Evolutionary conservation across 2,329 filamentous ascomycete species (phyloP), one percentile per base, ranked within the genome.

Genomic region (Penicillium sp.): DNA sequence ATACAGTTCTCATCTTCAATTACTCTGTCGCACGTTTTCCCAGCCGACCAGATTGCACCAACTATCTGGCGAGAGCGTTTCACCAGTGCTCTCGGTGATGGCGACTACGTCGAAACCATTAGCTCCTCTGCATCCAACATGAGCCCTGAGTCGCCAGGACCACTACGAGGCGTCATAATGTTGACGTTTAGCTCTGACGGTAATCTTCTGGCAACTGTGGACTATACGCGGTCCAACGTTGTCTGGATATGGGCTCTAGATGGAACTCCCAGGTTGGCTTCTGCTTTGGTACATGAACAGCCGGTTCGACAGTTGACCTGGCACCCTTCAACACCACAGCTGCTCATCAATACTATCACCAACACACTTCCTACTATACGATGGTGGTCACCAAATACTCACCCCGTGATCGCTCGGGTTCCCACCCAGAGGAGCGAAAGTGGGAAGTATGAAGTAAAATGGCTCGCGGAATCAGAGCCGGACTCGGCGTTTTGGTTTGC

Each of bases 181-280:
- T 74, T 81, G 63, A 65, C 73, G n/a, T 81, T 81, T 51, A 81
- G 76, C 60, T 61, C 70, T 7, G 71, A 76, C 24, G 76, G 77
- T 5, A 68, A 54, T 0, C 66, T 79, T 13, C 63, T 81, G 15
- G 78, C 76, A 10, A 79, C 76, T 2, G 72, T 78, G 40, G 76
- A 78, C 58, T 75, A 78, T n/a, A 69, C 70, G 24, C 73, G 76
- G 8, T 76, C 80, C 15, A 79, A 80, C 58, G 77, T 81, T 19
- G 73, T 79, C 22, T 82, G 80, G 79, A 77, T 82, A 61, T 82
- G 80, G 80, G 74, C 75, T 5, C 53, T 80, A 53, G 69, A 74
- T 37, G 59, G 53, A 4, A 66, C 70, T 0, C 68, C 73, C 2
- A 66, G 58, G 7, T 67, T 79, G 9, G 56, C 70, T 7, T 77